These are phyloP conservation scores for Crithidia sp. DNA, from an alignment of 208 protist genomes.

Conservation along the genomic window DNA sequence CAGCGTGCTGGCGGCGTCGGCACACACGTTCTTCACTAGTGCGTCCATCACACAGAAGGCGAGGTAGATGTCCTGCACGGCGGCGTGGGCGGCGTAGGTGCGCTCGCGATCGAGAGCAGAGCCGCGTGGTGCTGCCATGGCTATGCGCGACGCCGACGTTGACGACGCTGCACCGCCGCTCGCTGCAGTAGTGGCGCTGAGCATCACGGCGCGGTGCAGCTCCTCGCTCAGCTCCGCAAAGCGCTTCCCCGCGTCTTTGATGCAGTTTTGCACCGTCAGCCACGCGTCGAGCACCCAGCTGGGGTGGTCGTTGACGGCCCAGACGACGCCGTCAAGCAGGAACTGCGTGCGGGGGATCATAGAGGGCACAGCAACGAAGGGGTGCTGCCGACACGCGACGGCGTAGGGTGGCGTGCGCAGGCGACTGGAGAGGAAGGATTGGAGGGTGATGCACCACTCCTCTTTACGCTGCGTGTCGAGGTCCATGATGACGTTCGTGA, in stretches of 20 bases:
- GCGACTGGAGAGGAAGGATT: constrained; percentile 58
- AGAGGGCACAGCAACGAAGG: constrained; percentile 45
- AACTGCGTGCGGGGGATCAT: constrained; percentile 74
- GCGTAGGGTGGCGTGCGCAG: constrained; percentile 59
- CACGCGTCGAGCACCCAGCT: constrained; percentile 62
- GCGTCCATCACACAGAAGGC: constrained; percentile 76
- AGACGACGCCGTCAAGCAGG: constrained; percentile 77
- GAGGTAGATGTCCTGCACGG: constrained; percentile 77
- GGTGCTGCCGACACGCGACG: constrained; percentile 38
- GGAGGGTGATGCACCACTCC: constrained; percentile 62
- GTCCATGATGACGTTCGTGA: constrained; percentile 24
- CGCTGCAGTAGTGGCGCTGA: neutral
- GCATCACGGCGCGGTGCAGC: constrained; percentile 15
- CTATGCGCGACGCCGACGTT: constrained; percentile 1
- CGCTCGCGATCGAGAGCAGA: constrained; percentile 40
- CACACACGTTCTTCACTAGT: constrained; percentile 49
- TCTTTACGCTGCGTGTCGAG: constrained; percentile 44
- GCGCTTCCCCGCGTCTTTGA: constrained; percentile 58
- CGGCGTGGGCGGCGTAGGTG: constrained; percentile 60
- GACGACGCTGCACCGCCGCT: neutral
- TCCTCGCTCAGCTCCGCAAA: constrained; percentile 43
- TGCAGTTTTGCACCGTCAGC: constrained; percentile 62
- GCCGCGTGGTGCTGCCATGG: constrained; percentile 23
- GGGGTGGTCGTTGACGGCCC: constrained; percentile 67
- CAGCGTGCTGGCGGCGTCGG: constrained; percentile 22